Base-by-base conservation (phyloP, 2,329 filamentous ascomycete genomes). In the Penicillium sp. region DNA sequence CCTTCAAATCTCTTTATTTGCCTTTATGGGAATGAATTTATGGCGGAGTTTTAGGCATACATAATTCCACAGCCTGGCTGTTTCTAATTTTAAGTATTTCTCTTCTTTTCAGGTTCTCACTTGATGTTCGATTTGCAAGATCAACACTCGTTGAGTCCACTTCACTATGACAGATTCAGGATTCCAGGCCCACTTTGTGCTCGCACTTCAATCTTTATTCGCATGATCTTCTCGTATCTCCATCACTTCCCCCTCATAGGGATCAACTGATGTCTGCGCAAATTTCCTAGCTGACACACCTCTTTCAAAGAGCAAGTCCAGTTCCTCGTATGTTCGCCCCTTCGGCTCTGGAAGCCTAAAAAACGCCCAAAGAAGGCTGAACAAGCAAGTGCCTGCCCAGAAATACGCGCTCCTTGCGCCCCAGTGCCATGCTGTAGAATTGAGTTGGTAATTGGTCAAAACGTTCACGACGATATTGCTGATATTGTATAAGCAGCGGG, bases 401-500 rank as follows among this genome's bases (percentile, higher is more conserved):
- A 79, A 71, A 48, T 78, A 77, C 1, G 67, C 69, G 0, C 69
- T 66, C 49, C 74, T 75, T 4, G 77, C 70, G 61, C 66, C 70
- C 55, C 75, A 71, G 52, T 80, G 73, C 64, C 68, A 71, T 1
- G 67, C 70, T 1, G 63, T 61, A 1, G 69, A 68, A 24, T 69
- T 71, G 14, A 72, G 62, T 2, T 52, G 67, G 40, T 64, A 61
- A 7, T 67, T 64, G 3, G 65, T 64, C 31, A 67, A 54, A 48
- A 67, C 55, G 7, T 74, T 82, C 63, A 73, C 76, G 29, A 75
- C 54, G 39, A 83, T 78, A 49, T 75, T 75, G 16, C 68, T 62
- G 6, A 81, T 67, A 60, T 83, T 81, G 68, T 81, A 83, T 21
- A 74, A 64, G 23, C 71, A 72, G 16, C 80, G 74, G 3, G 79